Evolutionary conservation across 305 asterid species (phyloP).

Genomic region (Fraxinus sp.): DNA sequence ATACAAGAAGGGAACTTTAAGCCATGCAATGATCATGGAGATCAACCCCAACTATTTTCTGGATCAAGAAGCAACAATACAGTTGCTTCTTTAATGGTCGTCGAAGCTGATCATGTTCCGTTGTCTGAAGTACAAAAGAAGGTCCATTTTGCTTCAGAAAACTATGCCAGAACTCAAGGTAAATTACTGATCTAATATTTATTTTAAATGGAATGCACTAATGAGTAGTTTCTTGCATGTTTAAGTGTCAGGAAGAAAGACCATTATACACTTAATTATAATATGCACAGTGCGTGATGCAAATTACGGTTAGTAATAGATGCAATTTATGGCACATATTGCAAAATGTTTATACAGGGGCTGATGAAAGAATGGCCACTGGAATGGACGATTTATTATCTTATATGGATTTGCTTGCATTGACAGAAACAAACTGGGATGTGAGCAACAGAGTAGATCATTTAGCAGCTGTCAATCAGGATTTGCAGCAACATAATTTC

Average conservation of each 20-base stretch:
- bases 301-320: slow-evolving; percentile 20
- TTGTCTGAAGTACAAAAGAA: slow-evolving; percentile 58
- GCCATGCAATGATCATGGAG: slow-evolving; percentile 40
- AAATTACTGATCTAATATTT: slow-evolving; percentile 27
- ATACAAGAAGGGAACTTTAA: slow-evolving; percentile 34
- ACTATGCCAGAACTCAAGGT: slow-evolving; percentile 54
- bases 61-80: slow-evolving; percentile 38
- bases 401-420: slow-evolving; percentile 76
- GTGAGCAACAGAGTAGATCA: slow-evolving; percentile 53
- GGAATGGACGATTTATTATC: slow-evolving; percentile 56
- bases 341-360: slow-evolving; percentile 58
- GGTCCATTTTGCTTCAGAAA: slow-evolving; percentile 63
- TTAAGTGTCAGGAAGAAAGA: background rate
- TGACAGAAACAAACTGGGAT: slow-evolving; percentile 75
- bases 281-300: slow-evolving; percentile 7
- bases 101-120: slow-evolving; percentile 34
- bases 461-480: slow-evolving; percentile 49
- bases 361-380: slow-evolving; percentile 47
- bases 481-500: slow-evolving; percentile 45
- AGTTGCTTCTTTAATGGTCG: slow-evolving; percentile 44
- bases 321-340: slow-evolving; percentile 35
- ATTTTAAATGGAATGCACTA: slow-evolving; percentile 10
- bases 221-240: slow-evolving; percentile 21
- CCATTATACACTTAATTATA: background rate
- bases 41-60: slow-evolving; percentile 38